Conservation (phyloP, 768 basidiomycete genomes). For the Phylloporus rhodoxanthus region DNA sequence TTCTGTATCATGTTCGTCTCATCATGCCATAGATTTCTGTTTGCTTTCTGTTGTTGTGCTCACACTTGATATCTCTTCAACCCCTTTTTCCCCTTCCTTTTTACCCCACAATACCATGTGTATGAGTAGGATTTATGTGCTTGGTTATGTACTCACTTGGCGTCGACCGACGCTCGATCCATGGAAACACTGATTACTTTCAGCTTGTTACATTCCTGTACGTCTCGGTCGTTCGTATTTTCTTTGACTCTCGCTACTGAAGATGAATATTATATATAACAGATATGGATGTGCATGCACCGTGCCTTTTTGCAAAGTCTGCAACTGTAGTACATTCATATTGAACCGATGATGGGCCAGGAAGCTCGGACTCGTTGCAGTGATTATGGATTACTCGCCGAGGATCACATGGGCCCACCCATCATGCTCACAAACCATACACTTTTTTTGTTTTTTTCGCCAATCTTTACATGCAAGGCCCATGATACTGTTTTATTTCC, state of each 20-base stretch:
- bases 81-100: background rate
- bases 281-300: background rate
- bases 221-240: background rate
- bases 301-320: too few species aligned
- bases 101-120: background rate
- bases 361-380: too few species aligned
- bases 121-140: background rate
- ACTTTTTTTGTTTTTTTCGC: too few species aligned
- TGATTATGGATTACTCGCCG: too few species aligned
- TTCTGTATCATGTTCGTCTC: background rate
- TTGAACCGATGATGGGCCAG: too few species aligned
- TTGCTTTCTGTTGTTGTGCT: background rate
- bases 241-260: background rate
- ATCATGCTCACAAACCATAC: too few species aligned
- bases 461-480: too few species aligned
- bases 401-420: too few species aligned
- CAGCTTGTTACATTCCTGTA: background rate
- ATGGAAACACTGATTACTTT: background rate
- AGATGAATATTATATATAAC: background rate
- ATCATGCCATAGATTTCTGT: background rate
- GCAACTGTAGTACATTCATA: too few species aligned
- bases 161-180: background rate
- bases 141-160: slow-evolving; percentile 1
- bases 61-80: too few species aligned
- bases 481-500: too few species aligned